These are phyloP conservation scores for Fusarium burgessii DNA, from an alignment of 2,329 filamentous ascomycete genomes.

Conservation along the genomic window DNA sequence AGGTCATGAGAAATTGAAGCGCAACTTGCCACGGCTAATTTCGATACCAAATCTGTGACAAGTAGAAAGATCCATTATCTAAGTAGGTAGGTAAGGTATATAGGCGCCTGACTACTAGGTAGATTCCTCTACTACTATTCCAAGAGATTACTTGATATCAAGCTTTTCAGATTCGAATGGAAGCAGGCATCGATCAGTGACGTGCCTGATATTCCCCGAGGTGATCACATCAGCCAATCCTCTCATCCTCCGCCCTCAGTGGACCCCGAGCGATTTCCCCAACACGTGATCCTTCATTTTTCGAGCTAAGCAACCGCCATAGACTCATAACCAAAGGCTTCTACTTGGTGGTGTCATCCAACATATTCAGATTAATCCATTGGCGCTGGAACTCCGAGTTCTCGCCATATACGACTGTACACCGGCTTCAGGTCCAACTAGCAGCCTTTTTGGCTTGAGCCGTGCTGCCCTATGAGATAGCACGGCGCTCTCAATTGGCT, in stretches of 20 bases:
- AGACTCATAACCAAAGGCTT: constrained; percentile 48
- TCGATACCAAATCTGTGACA: background rate
- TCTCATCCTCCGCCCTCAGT: constrained; percentile 13
- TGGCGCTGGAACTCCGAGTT: constrained; percentile 34
- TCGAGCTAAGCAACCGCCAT: constrained; percentile 45
- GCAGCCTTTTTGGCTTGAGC: constrained; percentile 26
- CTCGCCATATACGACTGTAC: constrained; percentile 26
- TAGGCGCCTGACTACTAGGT: background rate
- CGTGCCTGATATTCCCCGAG: constrained; percentile 21
- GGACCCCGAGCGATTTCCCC: constrained; percentile 30
- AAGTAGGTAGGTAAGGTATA: no score
- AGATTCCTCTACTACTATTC: background rate
- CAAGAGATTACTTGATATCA: background rate
- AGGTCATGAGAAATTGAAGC: constrained; percentile 8
- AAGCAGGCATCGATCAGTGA: constrained; percentile 23
- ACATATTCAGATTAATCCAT: constrained; percentile 42
- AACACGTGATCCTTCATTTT: constrained; percentile 51
- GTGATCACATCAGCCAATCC: constrained; percentile 22
- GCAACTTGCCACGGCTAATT: constrained; percentile 15
- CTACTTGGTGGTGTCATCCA: constrained; percentile 49
- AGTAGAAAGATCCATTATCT: no score
- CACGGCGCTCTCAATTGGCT: constrained; percentile 37
- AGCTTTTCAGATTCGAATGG: background rate
- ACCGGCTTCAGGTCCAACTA: constrained; percentile 2
- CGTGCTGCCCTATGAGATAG: constrained; percentile 52